A percentile compares a stretch with the other conserved stretches of the same genome.
Evolutionary conservation across 176 grass and related monocot species (phyloP).

Genomic region (maize (Zea mays)): DNA sequence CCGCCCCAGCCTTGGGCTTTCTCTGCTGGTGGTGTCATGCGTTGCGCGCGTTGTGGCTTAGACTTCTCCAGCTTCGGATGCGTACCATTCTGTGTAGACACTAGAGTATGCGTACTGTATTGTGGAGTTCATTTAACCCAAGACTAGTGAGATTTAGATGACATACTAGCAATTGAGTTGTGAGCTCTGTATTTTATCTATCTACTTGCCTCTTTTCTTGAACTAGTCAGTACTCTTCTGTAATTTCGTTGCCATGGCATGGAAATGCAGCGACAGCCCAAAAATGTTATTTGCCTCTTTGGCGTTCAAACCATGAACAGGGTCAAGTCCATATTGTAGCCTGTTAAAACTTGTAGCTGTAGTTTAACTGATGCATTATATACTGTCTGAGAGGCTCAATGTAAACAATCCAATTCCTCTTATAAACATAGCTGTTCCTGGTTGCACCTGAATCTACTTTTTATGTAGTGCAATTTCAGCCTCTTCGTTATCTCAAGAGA

Average conservation of each 20-base stretch:
- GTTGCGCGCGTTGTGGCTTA: not conserved
- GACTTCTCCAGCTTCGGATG: not conserved
- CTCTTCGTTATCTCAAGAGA: not conserved
- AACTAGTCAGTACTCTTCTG: not conserved
- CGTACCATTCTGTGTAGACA: not conserved
- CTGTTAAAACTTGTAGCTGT: not conserved
- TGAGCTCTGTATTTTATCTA: conserved; percentile 1
- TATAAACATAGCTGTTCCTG: not conserved
- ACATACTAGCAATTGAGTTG: not conserved
- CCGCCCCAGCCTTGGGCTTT: not conserved
- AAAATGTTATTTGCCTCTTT: not conserved
- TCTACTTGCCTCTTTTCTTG: not conserved
- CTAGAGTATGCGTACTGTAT: not conserved
- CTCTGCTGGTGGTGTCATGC: not conserved
- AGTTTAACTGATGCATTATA: not conserved
- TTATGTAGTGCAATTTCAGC: not conserved
- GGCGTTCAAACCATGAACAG: not conserved
- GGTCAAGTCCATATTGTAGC: not conserved
- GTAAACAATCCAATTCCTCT: no score
- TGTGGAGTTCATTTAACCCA: not conserved
- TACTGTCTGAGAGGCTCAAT: not conserved
- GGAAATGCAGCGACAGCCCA: not conserved
- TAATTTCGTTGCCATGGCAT: not conserved
- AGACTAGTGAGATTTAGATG: not conserved
- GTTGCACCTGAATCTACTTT: not conserved